phyloP scores from a whole-genome alignment of 495 filamentous ascomycete genomes.

The Daldinia caldariorum region DNA sequence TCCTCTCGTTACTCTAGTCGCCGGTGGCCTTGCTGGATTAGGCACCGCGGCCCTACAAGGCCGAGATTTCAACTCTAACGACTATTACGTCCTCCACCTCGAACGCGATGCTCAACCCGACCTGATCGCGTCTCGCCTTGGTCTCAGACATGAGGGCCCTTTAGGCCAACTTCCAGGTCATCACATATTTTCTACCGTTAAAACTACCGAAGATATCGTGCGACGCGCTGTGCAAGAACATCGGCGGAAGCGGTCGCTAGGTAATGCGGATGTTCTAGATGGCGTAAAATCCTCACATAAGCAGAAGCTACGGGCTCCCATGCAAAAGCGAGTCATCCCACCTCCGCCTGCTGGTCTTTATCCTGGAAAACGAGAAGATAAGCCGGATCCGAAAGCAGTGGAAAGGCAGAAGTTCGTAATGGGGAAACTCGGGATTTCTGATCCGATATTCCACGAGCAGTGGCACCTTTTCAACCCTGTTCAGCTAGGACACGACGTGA shows the following conservation, averaged over 20 bases:
- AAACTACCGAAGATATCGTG: constrained; percentile 70
- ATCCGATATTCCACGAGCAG: constrained; percentile 92
- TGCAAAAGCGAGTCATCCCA: constrained; percentile 78
- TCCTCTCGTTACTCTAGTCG: constrained; percentile 56
- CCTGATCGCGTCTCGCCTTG: constrained; percentile 76
- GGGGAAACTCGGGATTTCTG: constrained; percentile 72
- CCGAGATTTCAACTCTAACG: constrained; percentile 74
- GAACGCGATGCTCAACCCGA: constrained; percentile 69
- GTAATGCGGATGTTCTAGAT: constrained; percentile 70
- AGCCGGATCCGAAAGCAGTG: constrained; percentile 61
- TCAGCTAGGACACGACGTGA: constrained; percentile 88
- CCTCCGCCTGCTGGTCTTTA: constrained; percentile 44
- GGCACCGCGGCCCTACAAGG: constrained; percentile 64
- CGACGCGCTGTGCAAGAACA: constrained; percentile 65
- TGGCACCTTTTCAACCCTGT: constrained; percentile 93
- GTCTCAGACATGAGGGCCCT: constrained; percentile 82
- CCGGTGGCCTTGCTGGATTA: constrained; percentile 59
- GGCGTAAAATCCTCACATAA: constrained; percentile 83
- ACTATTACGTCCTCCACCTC: constrained; percentile 92
- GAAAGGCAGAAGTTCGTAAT: constrained; percentile 69
- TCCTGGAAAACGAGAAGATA: constrained; percentile 37
- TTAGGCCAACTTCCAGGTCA: constrained; percentile 84
- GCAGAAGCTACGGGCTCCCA: constrained; percentile 71
- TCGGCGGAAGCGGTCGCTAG: constrained; percentile 66
- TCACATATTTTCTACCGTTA: constrained; percentile 81